Conservation (phyloP, 768 basidiomycete species). For the Termitomyces sp. region DNA sequence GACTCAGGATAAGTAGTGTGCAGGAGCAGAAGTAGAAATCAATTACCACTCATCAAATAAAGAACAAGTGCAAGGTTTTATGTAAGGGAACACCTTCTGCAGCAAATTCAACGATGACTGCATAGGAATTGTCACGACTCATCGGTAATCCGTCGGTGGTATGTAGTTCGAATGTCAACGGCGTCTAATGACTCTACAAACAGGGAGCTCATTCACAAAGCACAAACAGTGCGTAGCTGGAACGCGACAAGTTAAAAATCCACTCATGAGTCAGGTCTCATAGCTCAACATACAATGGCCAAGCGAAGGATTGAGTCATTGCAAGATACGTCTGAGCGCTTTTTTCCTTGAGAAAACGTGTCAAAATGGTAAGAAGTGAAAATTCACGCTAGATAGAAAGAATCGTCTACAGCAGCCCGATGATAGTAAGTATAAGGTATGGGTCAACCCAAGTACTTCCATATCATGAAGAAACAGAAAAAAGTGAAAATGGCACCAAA, state of each 20-base stretch:
- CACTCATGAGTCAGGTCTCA: neutral
- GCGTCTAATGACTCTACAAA: neutral
- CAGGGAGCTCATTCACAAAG: neutral
- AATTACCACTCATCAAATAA: no score
- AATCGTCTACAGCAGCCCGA: constrained; percentile 6
- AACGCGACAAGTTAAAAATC: neutral
- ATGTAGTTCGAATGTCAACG: neutral
- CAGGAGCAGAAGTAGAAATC: neutral
- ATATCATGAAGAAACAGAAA: constrained; percentile 90
- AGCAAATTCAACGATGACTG: no score
- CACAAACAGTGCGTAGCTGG: neutral
- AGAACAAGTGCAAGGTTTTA: no score
- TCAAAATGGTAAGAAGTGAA: neutral
- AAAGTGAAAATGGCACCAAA: constrained; percentile 84
- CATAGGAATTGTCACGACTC: neutral
- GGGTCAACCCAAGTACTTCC: constrained; percentile 77
- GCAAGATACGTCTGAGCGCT: neutral
- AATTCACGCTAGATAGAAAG: constrained; percentile 15
- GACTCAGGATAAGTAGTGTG: no score
- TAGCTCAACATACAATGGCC: neutral
- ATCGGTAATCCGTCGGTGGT: neutral
- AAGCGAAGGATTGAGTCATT: neutral
- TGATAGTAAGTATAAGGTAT: neutral
- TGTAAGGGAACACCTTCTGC: no score
- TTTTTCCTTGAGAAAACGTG: neutral